phyloP scores from a whole-genome alignment of 2,329 filamentous ascomycete species.

The Cercospora nicotianae region DNA sequence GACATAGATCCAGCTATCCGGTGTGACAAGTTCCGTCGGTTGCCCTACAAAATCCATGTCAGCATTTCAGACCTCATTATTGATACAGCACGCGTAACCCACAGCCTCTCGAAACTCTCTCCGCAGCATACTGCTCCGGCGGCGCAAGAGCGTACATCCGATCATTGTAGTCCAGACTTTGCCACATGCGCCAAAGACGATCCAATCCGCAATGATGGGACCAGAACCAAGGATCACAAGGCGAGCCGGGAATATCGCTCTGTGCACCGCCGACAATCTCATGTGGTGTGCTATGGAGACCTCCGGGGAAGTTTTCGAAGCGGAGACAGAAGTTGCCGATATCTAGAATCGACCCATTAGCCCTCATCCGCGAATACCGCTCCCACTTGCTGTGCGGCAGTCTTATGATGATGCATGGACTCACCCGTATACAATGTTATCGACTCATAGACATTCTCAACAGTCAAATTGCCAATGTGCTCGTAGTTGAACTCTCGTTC shows the following conservation, averaged over 20 bases:
- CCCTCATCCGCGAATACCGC: not conserved
- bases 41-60: not conserved
- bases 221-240: constrained; percentile 44
- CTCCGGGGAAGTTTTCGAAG: constrained; percentile 16
- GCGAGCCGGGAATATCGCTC: constrained; percentile 47
- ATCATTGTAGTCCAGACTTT: constrained; percentile 36
- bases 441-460: constrained; percentile 13
- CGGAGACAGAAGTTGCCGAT: constrained; percentile 11
- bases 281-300: constrained; percentile 17
- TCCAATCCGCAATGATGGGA: constrained; percentile 5
- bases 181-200: constrained; percentile 5
- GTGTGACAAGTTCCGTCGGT: not conserved
- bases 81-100: not conserved
- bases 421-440: constrained; percentile 6
- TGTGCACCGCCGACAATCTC: constrained; percentile 44
- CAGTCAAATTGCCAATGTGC: constrained; percentile 8
- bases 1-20: not conserved
- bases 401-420: not conserved
- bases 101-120: constrained; percentile 3
- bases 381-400: too few relatives aligned
- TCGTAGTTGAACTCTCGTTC: constrained; percentile 18
- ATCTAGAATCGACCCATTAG: not conserved
- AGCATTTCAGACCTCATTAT: not conserved
- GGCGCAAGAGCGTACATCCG: not conserved
- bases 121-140: constrained; percentile 4